phyloP scores from a whole-genome alignment of 768 basidiomycete species.

The Tubosaeta sp. region DNA sequence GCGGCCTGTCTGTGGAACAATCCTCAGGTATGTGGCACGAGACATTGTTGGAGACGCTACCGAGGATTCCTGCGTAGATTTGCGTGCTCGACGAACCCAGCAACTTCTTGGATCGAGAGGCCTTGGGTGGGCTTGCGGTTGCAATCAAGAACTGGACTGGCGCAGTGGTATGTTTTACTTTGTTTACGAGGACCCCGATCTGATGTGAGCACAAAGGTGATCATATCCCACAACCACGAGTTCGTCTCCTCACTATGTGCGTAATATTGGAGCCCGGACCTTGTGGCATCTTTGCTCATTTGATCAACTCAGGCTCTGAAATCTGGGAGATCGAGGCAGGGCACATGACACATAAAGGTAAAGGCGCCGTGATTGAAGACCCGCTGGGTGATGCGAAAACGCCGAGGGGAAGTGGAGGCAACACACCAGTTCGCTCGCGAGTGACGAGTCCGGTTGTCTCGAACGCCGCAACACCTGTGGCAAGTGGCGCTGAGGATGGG shows the following conservation, averaged over 20 bases:
- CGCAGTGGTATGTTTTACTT: constrained; percentile 55
- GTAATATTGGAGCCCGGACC: constrained; percentile 27
- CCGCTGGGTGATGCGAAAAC: constrained; percentile 68
- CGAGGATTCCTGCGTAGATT: constrained; percentile 39
- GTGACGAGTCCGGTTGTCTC: constrained; percentile 70
- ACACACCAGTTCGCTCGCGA: constrained; percentile 69
- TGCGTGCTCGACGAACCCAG: constrained; percentile 87
- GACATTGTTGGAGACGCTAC: neutral
- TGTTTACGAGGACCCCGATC: constrained; percentile 15
- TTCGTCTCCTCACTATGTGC: constrained; percentile 79
- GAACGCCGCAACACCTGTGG: constrained; percentile 67
- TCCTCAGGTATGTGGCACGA: constrained; percentile 58
- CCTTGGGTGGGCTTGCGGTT: constrained; percentile 88
- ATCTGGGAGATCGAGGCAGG: constrained; percentile 94
- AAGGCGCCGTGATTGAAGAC: constrained; percentile 81
- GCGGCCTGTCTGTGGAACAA: constrained; percentile 97
- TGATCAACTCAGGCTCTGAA: constrained; percentile 60
- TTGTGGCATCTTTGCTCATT: constrained; percentile 17
- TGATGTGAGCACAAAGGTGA: constrained; percentile 50
- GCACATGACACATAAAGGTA: constrained; percentile 83
- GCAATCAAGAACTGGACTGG: constrained; percentile 96
- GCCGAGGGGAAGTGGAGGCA: constrained; percentile 63
- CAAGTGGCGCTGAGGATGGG: constrained; percentile 69
- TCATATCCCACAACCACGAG: constrained; percentile 94
- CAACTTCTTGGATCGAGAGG: constrained; percentile 97